These are phyloP conservation scores for Boletus rex-veris DNA, from an alignment of 768 basidiomycete species.

Conservation along the genomic window DNA sequence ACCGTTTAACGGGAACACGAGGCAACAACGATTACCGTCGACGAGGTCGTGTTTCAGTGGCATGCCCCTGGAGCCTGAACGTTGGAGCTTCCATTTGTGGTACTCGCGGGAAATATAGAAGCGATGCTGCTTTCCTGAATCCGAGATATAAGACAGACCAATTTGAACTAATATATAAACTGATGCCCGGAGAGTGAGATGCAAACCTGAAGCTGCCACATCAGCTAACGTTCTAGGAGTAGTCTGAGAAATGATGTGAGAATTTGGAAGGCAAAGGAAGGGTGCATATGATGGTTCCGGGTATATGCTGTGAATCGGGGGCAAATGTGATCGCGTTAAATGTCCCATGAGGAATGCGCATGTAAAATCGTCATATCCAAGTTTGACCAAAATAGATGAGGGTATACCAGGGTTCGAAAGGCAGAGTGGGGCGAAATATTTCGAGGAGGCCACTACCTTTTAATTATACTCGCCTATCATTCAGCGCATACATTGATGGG, in stretches of 20 bases:
- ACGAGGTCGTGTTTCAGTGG: conserved; percentile 3
- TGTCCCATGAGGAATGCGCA: conserved; percentile 11
- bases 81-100: conserved; percentile 1
- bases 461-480: not conserved
- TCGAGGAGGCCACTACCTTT: not conserved
- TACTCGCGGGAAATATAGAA: conserved; percentile 5
- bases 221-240: not conserved
- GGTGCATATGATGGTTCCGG: not conserved
- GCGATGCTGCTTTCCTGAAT: conserved; percentile 11
- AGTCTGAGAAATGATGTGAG: not conserved
- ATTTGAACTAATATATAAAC: too few species aligned
- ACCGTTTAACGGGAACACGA: conserved; percentile 26
- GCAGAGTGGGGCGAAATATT: not conserved
- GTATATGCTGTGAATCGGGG: not conserved
- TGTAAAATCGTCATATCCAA: conserved; percentile 1
- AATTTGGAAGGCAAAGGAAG: not conserved
- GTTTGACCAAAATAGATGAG: not conserved
- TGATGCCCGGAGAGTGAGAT: not conserved
- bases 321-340: not conserved
- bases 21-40: conserved; percentile 16
- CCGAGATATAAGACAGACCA: conserved; percentile 8
- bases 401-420: not conserved
- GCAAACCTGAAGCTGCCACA: conserved; percentile 1
- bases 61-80: conserved; percentile 3
- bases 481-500: not conserved